Evolutionary conservation across 2,329 filamentous ascomycete species (phyloP), one percentile per base, ranked within the genome.

Genomic region (Botrytis fabae): DNA sequence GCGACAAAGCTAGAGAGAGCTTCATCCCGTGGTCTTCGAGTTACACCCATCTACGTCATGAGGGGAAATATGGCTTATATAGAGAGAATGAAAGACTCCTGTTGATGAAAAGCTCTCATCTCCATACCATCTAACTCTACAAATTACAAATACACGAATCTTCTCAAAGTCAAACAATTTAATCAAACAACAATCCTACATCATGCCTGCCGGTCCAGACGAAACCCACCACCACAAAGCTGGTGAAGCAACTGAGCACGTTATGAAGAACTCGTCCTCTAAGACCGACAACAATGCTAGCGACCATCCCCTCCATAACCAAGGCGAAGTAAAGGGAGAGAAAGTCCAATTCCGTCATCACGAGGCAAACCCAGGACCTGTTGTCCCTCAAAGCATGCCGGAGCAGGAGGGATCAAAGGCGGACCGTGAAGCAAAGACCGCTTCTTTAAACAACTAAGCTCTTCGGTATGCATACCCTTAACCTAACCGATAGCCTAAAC

Each of bases 381-480:
- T 83, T 42, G 78, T 89, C 40, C 83, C 87, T 28, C 81, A 88
- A 75, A 84, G 86, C 74, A 85, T 89, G 83, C 85, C 85, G 25
- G 82, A 82, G 48, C 80, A 87, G 80, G 88, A 91, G 83, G 89
- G 88, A 25, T 89, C 87, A 73, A 92, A 91, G 82, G 91, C 92
- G 80, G 91, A 93, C 79, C 87, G 91, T 71, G 84, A 86, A 78
- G 89, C 87, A 20, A 70, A 62, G 65, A 46, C 71, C 28, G 71
- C 64, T 38, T 44, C 65, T 22, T 70, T 73, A 57, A 70, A 73
- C 44, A 57, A 80, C 77, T 75, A 73, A 70, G 54, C 46, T 70
- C 70, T 57, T 74, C 70, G 76, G 78, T 79, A 80, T 75, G 75
- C 46, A 74, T 71, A 51, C 3, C 10, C 28, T 32, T 68, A 18